Conservation (phyloP, 192 early-diverging fungal genomes). For the Mortierella alpina region DNA sequence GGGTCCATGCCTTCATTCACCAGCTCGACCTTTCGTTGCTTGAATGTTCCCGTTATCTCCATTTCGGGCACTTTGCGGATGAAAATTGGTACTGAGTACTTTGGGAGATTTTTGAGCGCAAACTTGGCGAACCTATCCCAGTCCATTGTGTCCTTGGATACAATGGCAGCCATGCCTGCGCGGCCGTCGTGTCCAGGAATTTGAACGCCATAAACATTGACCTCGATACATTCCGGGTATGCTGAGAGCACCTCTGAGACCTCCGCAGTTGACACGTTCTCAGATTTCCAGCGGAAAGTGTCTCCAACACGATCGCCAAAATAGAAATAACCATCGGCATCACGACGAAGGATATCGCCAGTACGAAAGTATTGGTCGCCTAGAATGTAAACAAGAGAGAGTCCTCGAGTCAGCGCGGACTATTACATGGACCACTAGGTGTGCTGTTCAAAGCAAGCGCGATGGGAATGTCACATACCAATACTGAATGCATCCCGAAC, state of each 20-base stretch:
- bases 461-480: constrained; percentile 57
- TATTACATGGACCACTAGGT: background rate
- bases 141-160: constrained; percentile 57
- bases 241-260: constrained; percentile 67
- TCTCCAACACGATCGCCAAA: constrained; percentile 80
- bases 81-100: constrained; percentile 75
- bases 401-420: background rate
- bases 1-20: constrained; percentile 64
- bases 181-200: constrained; percentile 74
- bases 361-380: constrained; percentile 71
- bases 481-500: constrained; percentile 68
- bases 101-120: constrained; percentile 60
- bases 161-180: constrained; percentile 78
- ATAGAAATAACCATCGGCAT: constrained; percentile 66
- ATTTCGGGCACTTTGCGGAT: constrained; percentile 67
- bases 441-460: background rate
- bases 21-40: constrained; percentile 61
- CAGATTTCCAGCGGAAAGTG: constrained; percentile 79
- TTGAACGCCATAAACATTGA: constrained; percentile 75
- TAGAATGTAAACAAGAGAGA: constrained; percentile 15
- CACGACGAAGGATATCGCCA: constrained; percentile 71
- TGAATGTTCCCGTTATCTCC: constrained; percentile 66
- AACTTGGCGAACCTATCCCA: constrained; percentile 58
- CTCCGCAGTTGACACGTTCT: constrained; percentile 70
- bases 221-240: constrained; percentile 68